phyloP scores from a whole-genome alignment of 768 basidiomycete species.

The Exsudoporus frostii region DNA sequence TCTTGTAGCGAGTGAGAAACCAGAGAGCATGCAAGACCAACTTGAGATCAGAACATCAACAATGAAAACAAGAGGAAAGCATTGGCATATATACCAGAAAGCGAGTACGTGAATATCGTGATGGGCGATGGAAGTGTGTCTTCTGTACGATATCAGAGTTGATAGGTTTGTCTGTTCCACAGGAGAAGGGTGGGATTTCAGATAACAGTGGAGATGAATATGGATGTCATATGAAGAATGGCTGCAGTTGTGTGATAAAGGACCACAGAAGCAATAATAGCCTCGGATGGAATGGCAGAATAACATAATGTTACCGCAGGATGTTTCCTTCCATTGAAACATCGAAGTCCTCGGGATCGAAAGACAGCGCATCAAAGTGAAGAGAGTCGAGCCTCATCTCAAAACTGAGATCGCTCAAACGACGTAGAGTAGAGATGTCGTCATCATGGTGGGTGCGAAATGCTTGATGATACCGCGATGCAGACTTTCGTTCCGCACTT shows the following conservation, averaged over 20 bases:
- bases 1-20: neutral
- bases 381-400: conserved; percentile 72
- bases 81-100: conserved; percentile 12
- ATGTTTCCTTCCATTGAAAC: conserved; percentile 20
- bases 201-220: conserved; percentile 4
- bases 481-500: conserved; percentile 15
- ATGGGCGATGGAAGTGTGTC: conserved; percentile 3
- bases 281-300: neutral
- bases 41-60: conserved; percentile 4
- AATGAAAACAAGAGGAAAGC: conserved; percentile 14
- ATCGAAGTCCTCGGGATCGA: conserved; percentile 58
- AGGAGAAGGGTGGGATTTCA: neutral
- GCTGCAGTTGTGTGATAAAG: neutral
- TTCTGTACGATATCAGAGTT: conserved; percentile 4
- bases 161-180: conserved; percentile 5
- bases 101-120: conserved; percentile 12
- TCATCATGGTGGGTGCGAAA: neutral
- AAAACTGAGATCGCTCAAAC: conserved; percentile 42
- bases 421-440: conserved; percentile 4
- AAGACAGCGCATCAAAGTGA: conserved; percentile 68
- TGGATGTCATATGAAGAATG: conserved; percentile 1
- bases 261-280: neutral
- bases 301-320: conserved; percentile 11
- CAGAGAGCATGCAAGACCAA: conserved; percentile 5
- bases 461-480: conserved; percentile 2